Evolutionary conservation across 768 basidiomycete genomes (phyloP).

Genomic region (Myochromella boudieri): DNA sequence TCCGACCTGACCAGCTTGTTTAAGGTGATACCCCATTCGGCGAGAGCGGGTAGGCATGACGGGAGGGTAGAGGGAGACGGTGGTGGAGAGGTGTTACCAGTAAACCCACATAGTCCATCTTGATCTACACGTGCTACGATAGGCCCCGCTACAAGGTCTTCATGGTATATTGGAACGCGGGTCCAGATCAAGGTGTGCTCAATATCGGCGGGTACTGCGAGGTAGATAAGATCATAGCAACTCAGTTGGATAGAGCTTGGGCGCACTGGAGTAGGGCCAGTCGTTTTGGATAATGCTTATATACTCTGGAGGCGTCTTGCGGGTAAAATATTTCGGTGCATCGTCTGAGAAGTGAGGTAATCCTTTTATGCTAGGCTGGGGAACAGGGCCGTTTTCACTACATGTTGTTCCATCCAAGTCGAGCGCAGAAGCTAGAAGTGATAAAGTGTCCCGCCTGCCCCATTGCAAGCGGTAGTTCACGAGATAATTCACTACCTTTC

Average conservation of each 20-base stretch:
- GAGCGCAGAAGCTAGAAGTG: conserved; percentile 58
- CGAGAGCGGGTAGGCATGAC: conserved; percentile 57
- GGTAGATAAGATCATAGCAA: conserved; percentile 30
- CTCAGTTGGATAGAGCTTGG: neutral
- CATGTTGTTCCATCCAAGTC: conserved; percentile 24
- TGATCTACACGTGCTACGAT: conserved; percentile 61
- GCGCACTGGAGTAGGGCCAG: conserved; percentile 84
- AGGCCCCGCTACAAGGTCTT: conserved; percentile 47
- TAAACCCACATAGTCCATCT: conserved; percentile 85
- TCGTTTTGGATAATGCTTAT: conserved; percentile 79
- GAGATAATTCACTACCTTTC: conserved; percentile 64
- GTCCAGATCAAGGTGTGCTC: conserved; percentile 83
- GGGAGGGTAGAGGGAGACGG: conserved; percentile 62
- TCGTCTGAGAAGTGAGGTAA: conserved; percentile 31
- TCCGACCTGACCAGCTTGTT: conserved; percentile 57
- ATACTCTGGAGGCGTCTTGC: conserved; percentile 54
- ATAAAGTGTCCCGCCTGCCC: conserved; percentile 67
- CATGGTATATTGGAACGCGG: conserved; percentile 67
- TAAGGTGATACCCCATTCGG: conserved; percentile 70
- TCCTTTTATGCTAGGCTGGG: neutral
- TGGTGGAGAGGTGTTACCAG: conserved; percentile 53
- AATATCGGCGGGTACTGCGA: conserved; percentile 63
- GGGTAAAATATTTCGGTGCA: conserved; percentile 63
- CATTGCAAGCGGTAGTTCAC: conserved; percentile 68
- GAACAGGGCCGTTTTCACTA: neutral